phyloP scores from a whole-genome alignment of 1,284 basidiomycete genomes.

The Malassezia caprae region DNA sequence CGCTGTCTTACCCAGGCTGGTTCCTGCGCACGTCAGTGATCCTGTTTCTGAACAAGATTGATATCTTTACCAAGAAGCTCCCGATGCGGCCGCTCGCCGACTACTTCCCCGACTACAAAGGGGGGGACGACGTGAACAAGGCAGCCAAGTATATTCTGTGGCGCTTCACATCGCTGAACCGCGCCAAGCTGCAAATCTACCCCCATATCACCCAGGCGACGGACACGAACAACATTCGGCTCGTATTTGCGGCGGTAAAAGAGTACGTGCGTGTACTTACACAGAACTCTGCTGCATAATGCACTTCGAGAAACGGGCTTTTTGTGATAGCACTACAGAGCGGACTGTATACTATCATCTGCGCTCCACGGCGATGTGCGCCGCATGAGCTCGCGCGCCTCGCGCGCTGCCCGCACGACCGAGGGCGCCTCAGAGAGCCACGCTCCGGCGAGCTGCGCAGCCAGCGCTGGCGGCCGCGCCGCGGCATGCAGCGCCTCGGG shows the following conservation, averaged over 20 bases:
- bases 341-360: slow-evolving; percentile 25
- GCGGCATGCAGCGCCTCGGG: slow-evolving; percentile 62
- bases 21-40: slow-evolving; percentile 87
- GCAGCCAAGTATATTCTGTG: slow-evolving; percentile 95
- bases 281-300: slow-evolving; percentile 14
- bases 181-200: slow-evolving; percentile 49
- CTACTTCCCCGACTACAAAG: slow-evolving; percentile 88
- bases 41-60: slow-evolving; percentile 73
- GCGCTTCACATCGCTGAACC: slow-evolving; percentile 90
- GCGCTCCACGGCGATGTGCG: slow-evolving; percentile 37
- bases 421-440: slow-evolving; percentile 62
- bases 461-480: slow-evolving; percentile 54
- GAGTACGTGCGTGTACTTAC: slow-evolving; percentile 51
- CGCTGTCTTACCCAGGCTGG: slow-evolving; percentile 59
- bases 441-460: slow-evolving; percentile 65
- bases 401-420: slow-evolving; percentile 72
- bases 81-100: slow-evolving; percentile 64
- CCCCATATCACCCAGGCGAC: slow-evolving; percentile 55
- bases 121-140: slow-evolving; percentile 85
- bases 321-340: slow-evolving; percentile 9
- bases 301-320: slow-evolving; percentile 16
- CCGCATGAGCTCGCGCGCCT: slow-evolving; percentile 67
- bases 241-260: slow-evolving; percentile 93
- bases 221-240: slow-evolving; percentile 60
- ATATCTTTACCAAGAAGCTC: slow-evolving; percentile 86